A percentile compares a stretch with the other conserved stretches of the same genome.
Evolutionary conservation across 2,329 filamentous ascomycete species (phyloP).

Genomic region (Venturiaceae sp.): DNA sequence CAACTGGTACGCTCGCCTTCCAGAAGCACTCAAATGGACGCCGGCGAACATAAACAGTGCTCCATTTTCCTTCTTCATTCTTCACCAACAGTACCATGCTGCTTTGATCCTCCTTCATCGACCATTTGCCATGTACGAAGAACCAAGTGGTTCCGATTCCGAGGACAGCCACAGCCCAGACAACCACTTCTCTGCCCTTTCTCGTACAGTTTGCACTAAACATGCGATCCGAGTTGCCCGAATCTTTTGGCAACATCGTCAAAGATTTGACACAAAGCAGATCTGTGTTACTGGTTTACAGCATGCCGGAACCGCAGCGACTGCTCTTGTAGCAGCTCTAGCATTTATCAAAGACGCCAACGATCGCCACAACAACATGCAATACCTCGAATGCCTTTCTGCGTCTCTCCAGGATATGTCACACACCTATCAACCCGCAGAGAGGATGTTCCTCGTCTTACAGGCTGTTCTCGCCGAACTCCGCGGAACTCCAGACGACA

Average conservation of each 20-base stretch:
- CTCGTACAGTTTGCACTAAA: conserved; percentile 44
- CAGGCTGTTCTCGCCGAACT: conserved; percentile 44
- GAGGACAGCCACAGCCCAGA: conserved; percentile 24
- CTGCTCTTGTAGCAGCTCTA: conserved; percentile 42
- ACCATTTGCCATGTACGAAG: conserved; percentile 43
- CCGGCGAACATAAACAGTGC: conserved; percentile 24
- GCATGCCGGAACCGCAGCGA: conserved; percentile 45
- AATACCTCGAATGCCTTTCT: conserved; percentile 44
- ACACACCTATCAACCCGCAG: conserved; percentile 42
- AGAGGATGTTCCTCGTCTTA: conserved; percentile 43
- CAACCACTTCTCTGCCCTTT: conserved; percentile 35
- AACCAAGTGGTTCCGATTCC: conserved; percentile 23
- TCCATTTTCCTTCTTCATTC: conserved; percentile 37
- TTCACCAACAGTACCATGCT: conserved; percentile 47
- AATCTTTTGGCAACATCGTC: conserved; percentile 47
- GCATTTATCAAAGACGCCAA: conserved; percentile 27
- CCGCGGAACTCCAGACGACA: conserved; percentile 12
- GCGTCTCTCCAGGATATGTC: conserved; percentile 44
- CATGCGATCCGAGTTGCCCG: conserved; percentile 43
- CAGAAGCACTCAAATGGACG: conserved; percentile 31
- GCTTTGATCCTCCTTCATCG: conserved; percentile 44
- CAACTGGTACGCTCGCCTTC: conserved; percentile 44
- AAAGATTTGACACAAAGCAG: conserved; percentile 41
- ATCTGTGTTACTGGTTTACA: conserved; percentile 43
- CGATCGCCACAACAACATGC: conserved; percentile 31